Evolutionary conservation across 768 basidiomycete species (phyloP).

Genomic region (Phaeotremella skinneri): DNA sequence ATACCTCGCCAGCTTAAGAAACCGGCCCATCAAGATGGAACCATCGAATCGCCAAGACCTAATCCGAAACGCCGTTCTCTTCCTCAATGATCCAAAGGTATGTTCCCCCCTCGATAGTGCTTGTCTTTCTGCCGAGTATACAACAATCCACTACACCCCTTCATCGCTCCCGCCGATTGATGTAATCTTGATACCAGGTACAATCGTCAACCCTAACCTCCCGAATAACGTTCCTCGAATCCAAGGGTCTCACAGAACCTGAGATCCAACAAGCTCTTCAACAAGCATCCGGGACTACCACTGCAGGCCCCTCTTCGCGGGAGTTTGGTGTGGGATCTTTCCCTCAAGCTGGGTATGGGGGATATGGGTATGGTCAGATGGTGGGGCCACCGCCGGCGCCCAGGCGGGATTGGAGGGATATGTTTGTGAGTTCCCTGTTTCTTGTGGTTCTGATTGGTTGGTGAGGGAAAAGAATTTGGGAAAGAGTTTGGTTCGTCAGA

Average conservation of each 20-base stretch:
- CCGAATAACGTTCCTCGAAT: conserved; percentile 88
- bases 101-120: conserved; percentile 14
- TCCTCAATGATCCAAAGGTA: conserved; percentile 81
- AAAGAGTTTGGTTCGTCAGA: neutral
- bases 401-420: conserved; percentile 92
- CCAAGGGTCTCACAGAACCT: conserved; percentile 75
- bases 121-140: no score
- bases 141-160: no score
- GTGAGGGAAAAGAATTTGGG: neutral
- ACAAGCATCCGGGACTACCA: conserved; percentile 48
- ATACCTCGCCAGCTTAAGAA: no score
- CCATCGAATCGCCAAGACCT: conserved; percentile 61
- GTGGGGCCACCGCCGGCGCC: conserved; percentile 54
- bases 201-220: conserved; percentile 76
- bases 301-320: conserved; percentile 3
- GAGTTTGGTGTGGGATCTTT: neutral
- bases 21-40: neutral
- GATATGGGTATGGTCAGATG: conserved; percentile 23
- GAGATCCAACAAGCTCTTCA: conserved; percentile 86
- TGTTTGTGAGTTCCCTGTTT: conserved; percentile 67
- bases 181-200: conserved; percentile 56
- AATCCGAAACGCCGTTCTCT: conserved; percentile 75
- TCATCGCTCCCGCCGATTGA: conserved; percentile 7
- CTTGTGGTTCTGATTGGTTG: conserved; percentile 27
- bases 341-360: conserved; percentile 14